phyloP scores from a whole-genome alignment of 768 basidiomycete genomes.

The Kwoniella dejecticola region DNA sequence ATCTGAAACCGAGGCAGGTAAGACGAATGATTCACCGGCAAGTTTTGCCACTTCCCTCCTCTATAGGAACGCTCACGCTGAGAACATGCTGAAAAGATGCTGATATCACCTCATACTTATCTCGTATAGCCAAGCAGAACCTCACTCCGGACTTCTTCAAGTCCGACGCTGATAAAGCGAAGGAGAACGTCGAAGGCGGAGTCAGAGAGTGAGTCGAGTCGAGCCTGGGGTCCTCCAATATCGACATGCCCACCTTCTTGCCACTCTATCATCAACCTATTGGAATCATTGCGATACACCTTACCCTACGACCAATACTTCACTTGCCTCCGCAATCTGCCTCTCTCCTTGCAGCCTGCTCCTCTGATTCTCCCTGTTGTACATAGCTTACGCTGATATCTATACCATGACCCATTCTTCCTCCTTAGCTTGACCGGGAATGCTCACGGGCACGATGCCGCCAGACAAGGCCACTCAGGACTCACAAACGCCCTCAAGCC shows the following conservation, averaged over 20 bases:
- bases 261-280: no score
- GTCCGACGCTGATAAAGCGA: slow-evolving; percentile 22
- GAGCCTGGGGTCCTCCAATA: no score
- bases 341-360: background rate
- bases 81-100: background rate
- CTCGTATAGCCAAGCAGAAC: slow-evolving; percentile 14
- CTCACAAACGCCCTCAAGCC: slow-evolving; percentile 18
- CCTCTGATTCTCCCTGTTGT: background rate
- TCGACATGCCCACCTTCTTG: no score
- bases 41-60: background rate
- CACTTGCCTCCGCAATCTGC: no score
- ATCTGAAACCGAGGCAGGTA: slow-evolving; percentile 21
- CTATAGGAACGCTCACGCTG: background rate
- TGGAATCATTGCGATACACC: no score
- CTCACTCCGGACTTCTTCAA: slow-evolving; percentile 25
- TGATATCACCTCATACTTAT: background rate
- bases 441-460: slow-evolving; percentile 17
- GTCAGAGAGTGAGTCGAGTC: slow-evolving; percentile 22
- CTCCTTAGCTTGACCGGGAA: slow-evolving; percentile 24
- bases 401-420: no score
- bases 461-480: slow-evolving; percentile 9
- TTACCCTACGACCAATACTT: no score
- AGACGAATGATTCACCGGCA: background rate
- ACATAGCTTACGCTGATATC: no score
- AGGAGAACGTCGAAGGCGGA: slow-evolving; percentile 15